A percentile compares a stretch with the other conserved stretches of the same genome.
Evolutionary conservation across 2,329 filamentous ascomycete genomes (phyloP).

Genomic region (Pseudopithomyces chartarum): DNA sequence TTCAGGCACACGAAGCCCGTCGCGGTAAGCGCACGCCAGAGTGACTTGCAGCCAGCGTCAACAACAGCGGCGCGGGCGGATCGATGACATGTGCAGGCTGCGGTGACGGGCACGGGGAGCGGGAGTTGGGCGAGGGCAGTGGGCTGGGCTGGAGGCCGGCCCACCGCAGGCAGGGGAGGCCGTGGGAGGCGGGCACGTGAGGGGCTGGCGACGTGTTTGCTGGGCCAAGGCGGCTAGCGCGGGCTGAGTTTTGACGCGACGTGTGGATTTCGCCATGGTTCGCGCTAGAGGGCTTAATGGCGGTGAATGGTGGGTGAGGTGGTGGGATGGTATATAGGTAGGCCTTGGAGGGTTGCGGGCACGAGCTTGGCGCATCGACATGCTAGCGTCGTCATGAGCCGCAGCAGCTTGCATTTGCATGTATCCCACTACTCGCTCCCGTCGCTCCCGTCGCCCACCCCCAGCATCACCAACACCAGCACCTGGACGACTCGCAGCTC

Average conservation of each 20-base stretch:
- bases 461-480: background rate
- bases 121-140: no score
- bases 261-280: background rate
- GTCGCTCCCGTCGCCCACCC: no score
- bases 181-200: background rate
- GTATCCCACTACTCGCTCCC: background rate
- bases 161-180: background rate
- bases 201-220: background rate
- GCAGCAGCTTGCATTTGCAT: conserved; percentile 3
- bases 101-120: no score
- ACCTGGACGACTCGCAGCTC: background rate
- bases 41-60: no score
- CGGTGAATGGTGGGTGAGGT: background rate
- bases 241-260: background rate
- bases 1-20: no score
- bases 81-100: no score
- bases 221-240: background rate
- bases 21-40: no score
- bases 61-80: no score
- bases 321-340: background rate
- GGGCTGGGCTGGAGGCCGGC: no score
- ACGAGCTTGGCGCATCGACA: background rate
- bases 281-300: background rate
- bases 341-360: background rate
- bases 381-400: conserved; percentile 7